Evolutionary conservation across 805 yeast species (phyloP).

Genomic region (Torulaspora indica): DNA sequence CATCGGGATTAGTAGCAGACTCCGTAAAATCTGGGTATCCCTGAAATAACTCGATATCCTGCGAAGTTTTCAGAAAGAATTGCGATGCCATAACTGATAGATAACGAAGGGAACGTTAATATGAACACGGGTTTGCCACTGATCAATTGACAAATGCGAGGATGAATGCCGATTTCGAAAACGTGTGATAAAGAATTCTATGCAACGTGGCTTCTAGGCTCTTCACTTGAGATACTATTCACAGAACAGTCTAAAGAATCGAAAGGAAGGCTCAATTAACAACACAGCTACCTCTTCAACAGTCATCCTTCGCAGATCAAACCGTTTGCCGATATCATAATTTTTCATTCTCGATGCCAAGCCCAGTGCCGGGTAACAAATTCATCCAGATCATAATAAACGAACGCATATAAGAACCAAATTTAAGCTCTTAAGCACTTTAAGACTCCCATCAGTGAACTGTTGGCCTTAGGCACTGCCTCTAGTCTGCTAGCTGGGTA

Average conservation of each 20-base stretch:
- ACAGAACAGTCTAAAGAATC: neutral
- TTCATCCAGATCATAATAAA: neutral
- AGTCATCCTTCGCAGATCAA: neutral
- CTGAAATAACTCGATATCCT: slow-evolving; percentile 35
- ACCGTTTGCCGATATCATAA: neutral
- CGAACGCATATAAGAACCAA: too few relatives aligned
- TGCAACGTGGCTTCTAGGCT: too few relatives aligned
- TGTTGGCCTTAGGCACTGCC: too few relatives aligned
- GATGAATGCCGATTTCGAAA: neutral
- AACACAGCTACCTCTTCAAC: neutral
- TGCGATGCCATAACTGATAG: slow-evolving; percentile 40
- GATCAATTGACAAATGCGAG: neutral
- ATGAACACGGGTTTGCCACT: neutral
- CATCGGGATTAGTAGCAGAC: slow-evolving; percentile 22
- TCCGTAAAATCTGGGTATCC: slow-evolving; percentile 35
- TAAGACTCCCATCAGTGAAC: neutral
- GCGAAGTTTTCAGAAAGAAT: slow-evolving; percentile 34
- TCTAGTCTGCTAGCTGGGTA: too few relatives aligned
- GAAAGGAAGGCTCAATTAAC: slow-evolving; percentile 1
- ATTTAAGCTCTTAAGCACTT: too few relatives aligned
- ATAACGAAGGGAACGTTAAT: neutral
- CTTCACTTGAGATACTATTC: too few relatives aligned
- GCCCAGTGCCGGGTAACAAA: neutral
- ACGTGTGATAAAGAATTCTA: too few relatives aligned
- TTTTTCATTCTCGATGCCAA: slow-evolving; percentile 1